These are phyloP conservation scores for Rhizopus sp. DNA, from an alignment of 371 early-diverging fungal genomes.

Conservation along the genomic window DNA sequence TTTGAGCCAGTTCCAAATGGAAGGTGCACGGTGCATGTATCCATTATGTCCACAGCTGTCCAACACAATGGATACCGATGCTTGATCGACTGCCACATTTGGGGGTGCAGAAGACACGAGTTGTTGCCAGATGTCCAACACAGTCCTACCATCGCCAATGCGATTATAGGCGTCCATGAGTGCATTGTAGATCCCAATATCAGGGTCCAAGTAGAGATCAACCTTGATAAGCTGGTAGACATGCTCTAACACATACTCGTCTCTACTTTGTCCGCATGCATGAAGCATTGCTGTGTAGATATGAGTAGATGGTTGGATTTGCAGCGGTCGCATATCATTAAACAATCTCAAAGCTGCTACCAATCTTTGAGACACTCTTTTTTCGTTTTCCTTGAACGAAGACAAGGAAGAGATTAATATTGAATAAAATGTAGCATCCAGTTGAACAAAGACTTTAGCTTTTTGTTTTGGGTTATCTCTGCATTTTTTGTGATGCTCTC, in stretches of 20 bases:
- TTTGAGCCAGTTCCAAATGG: conserved; percentile 36
- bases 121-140: conserved; percentile 39
- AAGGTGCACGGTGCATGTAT: conserved; percentile 18
- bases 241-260: conserved; percentile 28
- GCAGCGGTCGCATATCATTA: conserved; percentile 35
- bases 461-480: background rate
- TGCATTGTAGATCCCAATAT: conserved; percentile 34
- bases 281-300: conserved; percentile 32
- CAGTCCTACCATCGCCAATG: conserved; percentile 24
- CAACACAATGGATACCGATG: conserved; percentile 30
- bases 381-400: background rate
- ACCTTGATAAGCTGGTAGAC: conserved; percentile 34
- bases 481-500: conserved; percentile 25
- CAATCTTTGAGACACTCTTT: background rate
- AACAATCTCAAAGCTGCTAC: conserved; percentile 28
- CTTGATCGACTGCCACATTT: conserved; percentile 16
- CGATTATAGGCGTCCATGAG: conserved; percentile 42
- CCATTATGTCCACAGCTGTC: conserved; percentile 42
- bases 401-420: conserved; percentile 23
- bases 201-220: conserved; percentile 36
- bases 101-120: conserved; percentile 8
- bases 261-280: conserved; percentile 29
- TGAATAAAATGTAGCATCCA: conserved; percentile 34
- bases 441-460: conserved; percentile 9
- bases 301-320: conserved; percentile 29